Conservation (phyloP, 805 yeast species). For the Saturnispora diversa region DNA sequence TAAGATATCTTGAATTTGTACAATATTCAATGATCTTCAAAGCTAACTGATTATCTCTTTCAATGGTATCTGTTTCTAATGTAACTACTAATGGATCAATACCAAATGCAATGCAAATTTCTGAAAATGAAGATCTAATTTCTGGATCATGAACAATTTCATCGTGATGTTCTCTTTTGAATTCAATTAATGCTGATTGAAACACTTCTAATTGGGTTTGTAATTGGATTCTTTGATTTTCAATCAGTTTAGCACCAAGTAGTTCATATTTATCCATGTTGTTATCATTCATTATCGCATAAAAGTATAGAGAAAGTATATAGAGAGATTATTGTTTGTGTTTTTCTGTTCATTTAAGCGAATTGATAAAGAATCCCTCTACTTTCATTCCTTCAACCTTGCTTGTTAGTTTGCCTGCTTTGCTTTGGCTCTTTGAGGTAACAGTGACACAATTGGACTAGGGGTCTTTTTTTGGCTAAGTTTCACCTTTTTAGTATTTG, state of each 20-base stretch:
- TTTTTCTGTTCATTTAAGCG: too few relatives aligned
- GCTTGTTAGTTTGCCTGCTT: too few relatives aligned
- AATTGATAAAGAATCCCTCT: too few relatives aligned
- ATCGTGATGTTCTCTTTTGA: constrained; percentile 62
- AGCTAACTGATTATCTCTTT: constrained; percentile 59
- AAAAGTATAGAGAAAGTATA: not conserved
- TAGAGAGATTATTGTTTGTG: not conserved
- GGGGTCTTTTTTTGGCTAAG: too few relatives aligned
- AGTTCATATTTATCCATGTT: constrained; percentile 34
- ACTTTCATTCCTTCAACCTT: too few relatives aligned
- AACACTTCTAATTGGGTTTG: constrained; percentile 68
- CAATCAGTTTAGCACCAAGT: constrained; percentile 43
- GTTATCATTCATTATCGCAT: not conserved
- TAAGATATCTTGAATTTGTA: constrained; percentile 56
- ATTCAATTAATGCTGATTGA: constrained; percentile 66
- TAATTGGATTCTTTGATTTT: constrained; percentile 52
- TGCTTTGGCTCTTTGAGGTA: too few relatives aligned
- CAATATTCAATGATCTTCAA: constrained; percentile 73
- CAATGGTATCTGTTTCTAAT: constrained; percentile 33
- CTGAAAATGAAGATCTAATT: constrained; percentile 62
- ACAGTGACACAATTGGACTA: too few relatives aligned
- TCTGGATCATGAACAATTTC: constrained; percentile 59
- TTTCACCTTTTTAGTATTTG: too few relatives aligned
- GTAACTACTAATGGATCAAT: constrained; percentile 64
- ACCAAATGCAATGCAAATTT: constrained; percentile 72